Percentiles rank a stretch among this genome's conserved stretches.
phyloP scores from a whole-genome alignment of 2,329 filamentous ascomycete species.

The Alternaria sp. region DNA sequence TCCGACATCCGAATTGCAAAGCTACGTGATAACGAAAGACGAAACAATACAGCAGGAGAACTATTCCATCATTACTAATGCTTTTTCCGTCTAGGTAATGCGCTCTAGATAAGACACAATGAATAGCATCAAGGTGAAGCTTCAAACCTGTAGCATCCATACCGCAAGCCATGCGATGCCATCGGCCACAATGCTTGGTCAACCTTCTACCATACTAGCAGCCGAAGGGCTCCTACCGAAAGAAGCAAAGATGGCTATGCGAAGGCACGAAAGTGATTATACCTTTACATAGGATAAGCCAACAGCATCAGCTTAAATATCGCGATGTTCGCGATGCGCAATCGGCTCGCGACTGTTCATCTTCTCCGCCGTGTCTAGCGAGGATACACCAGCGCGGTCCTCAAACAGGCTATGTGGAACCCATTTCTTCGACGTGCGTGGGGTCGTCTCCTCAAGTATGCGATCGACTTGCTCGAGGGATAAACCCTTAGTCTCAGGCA shows the following conservation, averaged over 20 bases:
- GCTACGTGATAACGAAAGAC: not conserved
- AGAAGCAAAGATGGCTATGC: not conserved
- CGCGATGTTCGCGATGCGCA: not conserved
- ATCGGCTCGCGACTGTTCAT: not conserved
- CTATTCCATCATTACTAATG: not conserved
- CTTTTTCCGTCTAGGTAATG: not conserved
- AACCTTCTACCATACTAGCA: not conserved
- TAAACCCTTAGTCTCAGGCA: conserved; percentile 81
- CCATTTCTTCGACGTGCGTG: conserved; percentile 77
- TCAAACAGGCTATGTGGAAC: conserved; percentile 58
- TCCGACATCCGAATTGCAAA: not conserved
- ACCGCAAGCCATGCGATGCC: not conserved
- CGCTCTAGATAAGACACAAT: not conserved
- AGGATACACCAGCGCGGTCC: conserved; percentile 7
- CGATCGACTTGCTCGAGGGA: conserved; percentile 79
- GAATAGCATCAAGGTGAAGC: not conserved
- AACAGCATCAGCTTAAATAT: not conserved
- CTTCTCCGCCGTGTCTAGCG: conserved; percentile 7
- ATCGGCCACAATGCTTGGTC: not conserved
- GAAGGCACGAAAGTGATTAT: not conserved
- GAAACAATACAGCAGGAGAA: not conserved
- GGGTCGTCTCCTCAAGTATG: conserved; percentile 86
- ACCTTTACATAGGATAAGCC: not conserved
- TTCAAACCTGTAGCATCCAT: not conserved
- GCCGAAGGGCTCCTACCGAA: not conserved